Conservation (phyloP, 1,139 yeast genomes). For the Diutina sp. region DNA sequence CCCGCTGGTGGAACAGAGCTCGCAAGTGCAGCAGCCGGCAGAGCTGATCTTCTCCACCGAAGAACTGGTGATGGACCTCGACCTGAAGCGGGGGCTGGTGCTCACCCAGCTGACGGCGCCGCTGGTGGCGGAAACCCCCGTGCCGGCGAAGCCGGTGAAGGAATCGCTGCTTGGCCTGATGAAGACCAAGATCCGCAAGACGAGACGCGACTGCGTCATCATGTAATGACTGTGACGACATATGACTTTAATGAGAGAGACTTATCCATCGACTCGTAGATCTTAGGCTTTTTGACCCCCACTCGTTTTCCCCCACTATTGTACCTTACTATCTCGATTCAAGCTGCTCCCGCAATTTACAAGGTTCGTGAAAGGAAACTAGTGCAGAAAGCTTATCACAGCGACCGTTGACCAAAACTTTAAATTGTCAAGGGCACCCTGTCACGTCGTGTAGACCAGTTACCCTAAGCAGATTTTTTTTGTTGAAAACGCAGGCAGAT, state of each 20-base stretch:
- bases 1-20: neutral
- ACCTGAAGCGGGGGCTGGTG: neutral
- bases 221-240: conserved; percentile 8
- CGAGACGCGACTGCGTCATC: conserved; percentile 23
- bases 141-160: neutral
- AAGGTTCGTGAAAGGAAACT: too few relatives aligned
- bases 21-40: neutral
- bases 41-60: neutral
- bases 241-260: neutral
- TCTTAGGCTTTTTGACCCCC: neutral
- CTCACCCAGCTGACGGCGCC: neutral
- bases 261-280: neutral
- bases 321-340: neutral
- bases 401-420: neutral
- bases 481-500: too few relatives aligned
- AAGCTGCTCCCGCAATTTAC: too few relatives aligned
- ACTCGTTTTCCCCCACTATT: neutral
- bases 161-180: neutral
- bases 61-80: neutral
- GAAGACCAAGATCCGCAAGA: conserved; percentile 10
- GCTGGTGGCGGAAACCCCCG: neutral
- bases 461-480: too few relatives aligned
- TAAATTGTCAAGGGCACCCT: neutral
- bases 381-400: neutral
- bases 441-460: neutral